A percentile compares a stretch with the other conserved stretches of the same genome.
Evolutionary conservation across 805 yeast genomes (phyloP).

Genomic region (Cyberlindnera japonica): DNA sequence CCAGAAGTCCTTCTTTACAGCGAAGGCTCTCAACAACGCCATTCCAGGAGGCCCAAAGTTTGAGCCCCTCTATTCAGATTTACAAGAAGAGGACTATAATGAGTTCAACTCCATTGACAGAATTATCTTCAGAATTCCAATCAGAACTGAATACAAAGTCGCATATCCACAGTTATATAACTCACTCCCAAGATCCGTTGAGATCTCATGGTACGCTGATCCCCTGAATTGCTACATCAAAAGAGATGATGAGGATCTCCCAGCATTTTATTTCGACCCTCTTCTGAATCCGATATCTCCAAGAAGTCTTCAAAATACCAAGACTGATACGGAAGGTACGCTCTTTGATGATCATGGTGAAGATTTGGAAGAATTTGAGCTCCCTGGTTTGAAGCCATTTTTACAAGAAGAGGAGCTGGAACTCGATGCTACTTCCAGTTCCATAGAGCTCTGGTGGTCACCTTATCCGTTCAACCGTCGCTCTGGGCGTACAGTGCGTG

Average conservation of each 20-base stretch:
- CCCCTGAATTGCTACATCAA: conserved; percentile 52
- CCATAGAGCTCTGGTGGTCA: conserved; percentile 71
- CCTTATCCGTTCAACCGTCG: conserved; percentile 82
- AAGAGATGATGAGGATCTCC: conserved; percentile 40
- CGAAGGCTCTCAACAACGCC: conserved; percentile 83
- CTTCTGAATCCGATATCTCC: conserved; percentile 53
- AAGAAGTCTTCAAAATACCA: conserved; percentile 25
- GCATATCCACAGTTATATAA: conserved; percentile 87
- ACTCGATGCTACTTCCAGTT: conserved; percentile 46
- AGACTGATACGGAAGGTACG: conserved; percentile 23
- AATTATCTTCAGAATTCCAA: conserved; percentile 72
- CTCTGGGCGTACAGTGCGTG: conserved; percentile 68
- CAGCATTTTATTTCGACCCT: conserved; percentile 55
- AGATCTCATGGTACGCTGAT: conserved; percentile 58
- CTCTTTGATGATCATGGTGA: conserved; percentile 31
- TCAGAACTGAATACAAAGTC: conserved; percentile 78
- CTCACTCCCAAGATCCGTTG: conserved; percentile 64
- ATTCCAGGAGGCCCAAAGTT: conserved; percentile 96
- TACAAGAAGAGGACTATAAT: conserved; percentile 70
- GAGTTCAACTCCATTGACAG: conserved; percentile 90
- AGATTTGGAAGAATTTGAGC: conserved; percentile 36
- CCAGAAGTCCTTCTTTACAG: conserved; percentile 76
- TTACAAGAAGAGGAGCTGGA: conserved; percentile 42
- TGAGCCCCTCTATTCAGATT: conserved; percentile 75
- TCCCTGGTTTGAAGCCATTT: conserved; percentile 51